Conservation (phyloP, 2,329 filamentous ascomycete genomes). For the Pleomassaria siparia region DNA sequence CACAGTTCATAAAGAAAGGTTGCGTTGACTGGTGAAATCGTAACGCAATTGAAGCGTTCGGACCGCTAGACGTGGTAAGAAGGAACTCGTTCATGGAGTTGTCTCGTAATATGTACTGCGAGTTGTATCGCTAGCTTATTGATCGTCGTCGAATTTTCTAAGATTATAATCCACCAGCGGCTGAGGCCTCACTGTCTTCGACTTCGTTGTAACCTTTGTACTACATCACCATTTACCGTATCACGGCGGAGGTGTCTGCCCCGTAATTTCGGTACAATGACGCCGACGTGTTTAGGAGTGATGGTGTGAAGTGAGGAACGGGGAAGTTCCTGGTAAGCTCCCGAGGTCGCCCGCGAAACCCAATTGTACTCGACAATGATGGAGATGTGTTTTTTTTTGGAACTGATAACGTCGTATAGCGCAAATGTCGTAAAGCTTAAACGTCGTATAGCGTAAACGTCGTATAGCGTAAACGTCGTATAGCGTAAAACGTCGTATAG, state of each 20-base stretch:
- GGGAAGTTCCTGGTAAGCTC: not conserved
- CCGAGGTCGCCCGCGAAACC: not conserved
- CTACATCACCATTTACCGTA: not conserved
- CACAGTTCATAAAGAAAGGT: not conserved
- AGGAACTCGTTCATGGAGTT: not conserved
- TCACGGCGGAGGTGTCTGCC: not conserved
- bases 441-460: too few relatives aligned
- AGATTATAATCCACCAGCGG: not conserved
- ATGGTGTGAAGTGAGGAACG: not conserved
- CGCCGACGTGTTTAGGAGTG: not conserved
- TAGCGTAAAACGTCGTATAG: not conserved
- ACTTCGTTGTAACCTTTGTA: too few relatives aligned
- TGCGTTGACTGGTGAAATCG: not conserved
- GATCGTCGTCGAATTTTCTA: not conserved
- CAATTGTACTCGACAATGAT: not conserved
- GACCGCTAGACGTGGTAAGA: not conserved
- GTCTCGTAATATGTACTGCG: not conserved
- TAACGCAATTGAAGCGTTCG: not conserved
- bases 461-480: too few relatives aligned
- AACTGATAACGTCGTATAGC: too few relatives aligned
- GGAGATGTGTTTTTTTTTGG: not conserved
- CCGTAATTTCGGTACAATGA: not conserved
- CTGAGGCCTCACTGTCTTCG: not conserved
- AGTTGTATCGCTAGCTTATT: not conserved
- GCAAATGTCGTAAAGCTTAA: too few relatives aligned